phyloP scores from a whole-genome alignment of 2,329 filamentous ascomycete species.

The Diplodia mutila region DNA sequence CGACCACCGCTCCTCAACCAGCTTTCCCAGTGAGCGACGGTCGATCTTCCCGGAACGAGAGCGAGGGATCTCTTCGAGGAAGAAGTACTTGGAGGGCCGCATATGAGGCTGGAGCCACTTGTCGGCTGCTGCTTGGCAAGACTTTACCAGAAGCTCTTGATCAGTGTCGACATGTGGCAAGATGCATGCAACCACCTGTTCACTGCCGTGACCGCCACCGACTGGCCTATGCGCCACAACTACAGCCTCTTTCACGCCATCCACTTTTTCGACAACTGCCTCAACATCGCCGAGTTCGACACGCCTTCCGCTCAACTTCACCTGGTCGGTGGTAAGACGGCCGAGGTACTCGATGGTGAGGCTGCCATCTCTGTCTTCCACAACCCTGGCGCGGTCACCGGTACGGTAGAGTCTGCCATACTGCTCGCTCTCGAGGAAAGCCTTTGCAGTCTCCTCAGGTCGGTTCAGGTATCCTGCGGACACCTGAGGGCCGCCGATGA shows the following conservation, averaged over 20 bases:
- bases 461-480: constrained; percentile 78
- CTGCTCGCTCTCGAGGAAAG: constrained; percentile 42
- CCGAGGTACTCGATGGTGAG: constrained; percentile 73
- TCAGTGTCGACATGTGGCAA: background rate
- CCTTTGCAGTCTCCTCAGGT: constrained; percentile 50
- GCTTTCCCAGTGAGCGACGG: constrained; percentile 49
- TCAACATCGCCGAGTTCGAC: constrained; percentile 67
- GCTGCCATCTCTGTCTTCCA: constrained; percentile 62
- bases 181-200: constrained; percentile 22
- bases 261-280: constrained; percentile 23
- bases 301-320: constrained; percentile 79
- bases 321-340: constrained; percentile 73
- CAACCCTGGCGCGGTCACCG: constrained; percentile 68
- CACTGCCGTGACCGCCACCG: constrained; percentile 10
- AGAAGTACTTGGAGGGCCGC: constrained; percentile 71
- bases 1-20: constrained; percentile 19
- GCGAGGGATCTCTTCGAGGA: constrained; percentile 66
- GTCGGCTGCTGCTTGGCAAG: background rate
- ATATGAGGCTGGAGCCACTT: constrained; percentile 76
- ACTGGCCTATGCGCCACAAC: constrained; percentile 41
- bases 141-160: constrained; percentile 29
- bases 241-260: constrained; percentile 53
- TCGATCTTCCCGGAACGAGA: constrained; percentile 80
- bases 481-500: constrained; percentile 74
- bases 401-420: constrained; percentile 73